Conservation (phyloP, 2,329 filamentous ascomycete species). For the Acrocalymma vagum region DNA sequence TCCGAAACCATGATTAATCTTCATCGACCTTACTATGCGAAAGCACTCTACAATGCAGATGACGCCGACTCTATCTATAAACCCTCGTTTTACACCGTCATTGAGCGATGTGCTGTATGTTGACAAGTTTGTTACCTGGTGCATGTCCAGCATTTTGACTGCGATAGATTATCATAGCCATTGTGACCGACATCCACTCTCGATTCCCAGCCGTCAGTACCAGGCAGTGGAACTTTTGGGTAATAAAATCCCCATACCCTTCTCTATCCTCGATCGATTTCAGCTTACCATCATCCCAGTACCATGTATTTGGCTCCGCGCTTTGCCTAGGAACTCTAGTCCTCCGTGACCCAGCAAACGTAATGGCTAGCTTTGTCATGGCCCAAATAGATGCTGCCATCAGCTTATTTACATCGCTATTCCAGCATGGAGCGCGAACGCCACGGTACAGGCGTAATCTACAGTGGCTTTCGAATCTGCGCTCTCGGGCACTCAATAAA, state of each 20-base stretch:
- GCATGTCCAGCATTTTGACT: background rate
- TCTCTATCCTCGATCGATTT: no score
- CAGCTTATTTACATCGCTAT: constrained; percentile 1
- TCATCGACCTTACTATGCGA: constrained; percentile 9
- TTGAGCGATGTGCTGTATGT: constrained; percentile 10
- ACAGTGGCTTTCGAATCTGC: constrained; percentile 7
- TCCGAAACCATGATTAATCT: constrained; percentile 11
- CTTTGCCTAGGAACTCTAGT: constrained; percentile 8
- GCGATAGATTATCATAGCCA: constrained; percentile 5
- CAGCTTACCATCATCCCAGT: constrained; percentile 1
- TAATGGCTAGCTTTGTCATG: constrained; percentile 5
- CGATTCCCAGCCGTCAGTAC: constrained; percentile 2
- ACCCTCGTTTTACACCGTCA: constrained; percentile 6
- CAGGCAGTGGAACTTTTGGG: constrained; percentile 7
- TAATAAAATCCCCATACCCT: background rate
- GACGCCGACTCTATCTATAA: background rate
- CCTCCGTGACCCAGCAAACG: constrained; percentile 2
- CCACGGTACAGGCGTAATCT: constrained; percentile 7
- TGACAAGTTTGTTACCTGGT: no score
- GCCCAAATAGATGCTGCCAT: constrained; percentile 9
- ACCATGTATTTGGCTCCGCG: constrained; percentile 8
- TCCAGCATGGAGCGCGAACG: constrained; percentile 4
- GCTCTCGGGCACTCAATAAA: constrained; percentile 3
- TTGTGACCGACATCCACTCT: constrained; percentile 2
- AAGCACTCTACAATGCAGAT: constrained; percentile 1